Evolutionary conservation across 2,329 filamentous ascomycete genomes (phyloP).

Genomic region (Claviceps sp.): DNA sequence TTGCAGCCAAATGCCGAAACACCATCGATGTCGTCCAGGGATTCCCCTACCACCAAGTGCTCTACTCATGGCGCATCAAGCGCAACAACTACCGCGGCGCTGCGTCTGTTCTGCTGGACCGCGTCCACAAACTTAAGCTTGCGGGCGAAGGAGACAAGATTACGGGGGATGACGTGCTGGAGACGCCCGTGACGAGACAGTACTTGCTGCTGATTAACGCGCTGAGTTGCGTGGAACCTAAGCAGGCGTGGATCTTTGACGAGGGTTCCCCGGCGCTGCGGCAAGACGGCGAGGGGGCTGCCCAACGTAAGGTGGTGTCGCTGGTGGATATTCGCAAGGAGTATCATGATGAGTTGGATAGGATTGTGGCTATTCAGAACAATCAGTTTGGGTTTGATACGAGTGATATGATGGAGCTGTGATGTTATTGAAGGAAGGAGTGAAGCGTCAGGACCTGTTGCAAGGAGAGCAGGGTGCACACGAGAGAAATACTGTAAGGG

Average conservation of each 20-base stretch:
- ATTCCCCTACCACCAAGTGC: slow-evolving; percentile 78
- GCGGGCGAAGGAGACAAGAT: slow-evolving; percentile 46
- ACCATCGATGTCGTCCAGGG: slow-evolving; percentile 51
- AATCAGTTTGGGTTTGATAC: slow-evolving; percentile 70
- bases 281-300: slow-evolving; percentile 11
- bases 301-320: slow-evolving; percentile 66
- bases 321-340: slow-evolving; percentile 75
- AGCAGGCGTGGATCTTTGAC: slow-evolving; percentile 65
- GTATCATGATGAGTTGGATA: slow-evolving; percentile 82
- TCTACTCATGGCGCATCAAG: slow-evolving; percentile 82
- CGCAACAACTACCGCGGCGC: slow-evolving; percentile 77
- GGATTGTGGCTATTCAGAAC: slow-evolving; percentile 74
- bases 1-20: slow-evolving; percentile 57
- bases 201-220: slow-evolving; percentile 91
- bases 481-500: too few relatives aligned
- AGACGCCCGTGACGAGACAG: slow-evolving; percentile 55
- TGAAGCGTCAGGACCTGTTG: not conserved
- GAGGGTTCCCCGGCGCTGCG: slow-evolving; percentile 15
- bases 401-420: slow-evolving; percentile 40
- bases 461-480: not conserved
- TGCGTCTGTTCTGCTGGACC: slow-evolving; percentile 47
- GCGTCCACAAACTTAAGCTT: slow-evolving; percentile 47
- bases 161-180: slow-evolving; percentile 41
- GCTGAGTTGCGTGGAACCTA: slow-evolving; percentile 68
- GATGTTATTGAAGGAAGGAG: not conserved